Evolutionary conservation across 495 filamentous ascomycete genomes (phyloP).

Genomic region (Penicillium flavigenum): DNA sequence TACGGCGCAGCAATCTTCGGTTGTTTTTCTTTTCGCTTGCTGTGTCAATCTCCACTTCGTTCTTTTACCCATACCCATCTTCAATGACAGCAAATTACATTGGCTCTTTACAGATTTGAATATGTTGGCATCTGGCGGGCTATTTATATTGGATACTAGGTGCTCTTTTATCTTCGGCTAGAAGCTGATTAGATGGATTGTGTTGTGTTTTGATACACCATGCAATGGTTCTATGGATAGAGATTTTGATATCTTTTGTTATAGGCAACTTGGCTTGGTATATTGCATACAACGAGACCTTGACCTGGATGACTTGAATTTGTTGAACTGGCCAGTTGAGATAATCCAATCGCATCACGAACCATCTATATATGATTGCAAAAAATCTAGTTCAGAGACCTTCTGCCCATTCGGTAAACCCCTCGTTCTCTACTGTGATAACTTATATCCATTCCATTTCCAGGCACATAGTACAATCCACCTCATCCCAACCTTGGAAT

Average conservation of each 20-base stretch:
- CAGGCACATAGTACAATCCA: background rate
- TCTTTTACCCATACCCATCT: slow-evolving; percentile 12
- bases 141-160: background rate
- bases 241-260: background rate
- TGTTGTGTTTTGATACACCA: background rate
- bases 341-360: background rate
- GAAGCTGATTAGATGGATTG: background rate
- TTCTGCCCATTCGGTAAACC: background rate
- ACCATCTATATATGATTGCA: background rate
- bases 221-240: background rate
- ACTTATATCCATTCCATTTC: too few species aligned
- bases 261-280: background rate
- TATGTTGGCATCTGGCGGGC: background rate
- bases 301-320: background rate
- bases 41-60: background rate
- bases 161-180: background rate
- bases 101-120: too few species aligned
- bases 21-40: background rate
- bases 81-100: slow-evolving; percentile 4
- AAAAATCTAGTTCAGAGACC: background rate
- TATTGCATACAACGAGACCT: background rate
- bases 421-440: background rate
- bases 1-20: slow-evolving; percentile 3
- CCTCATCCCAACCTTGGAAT: background rate
- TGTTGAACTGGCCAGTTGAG: background rate